Percentiles rank a stretch among this genome's conserved stretches.
Conservation (phyloP, 805 yeast genomes). For the Wickerhamomyces canadensis region DNA sequence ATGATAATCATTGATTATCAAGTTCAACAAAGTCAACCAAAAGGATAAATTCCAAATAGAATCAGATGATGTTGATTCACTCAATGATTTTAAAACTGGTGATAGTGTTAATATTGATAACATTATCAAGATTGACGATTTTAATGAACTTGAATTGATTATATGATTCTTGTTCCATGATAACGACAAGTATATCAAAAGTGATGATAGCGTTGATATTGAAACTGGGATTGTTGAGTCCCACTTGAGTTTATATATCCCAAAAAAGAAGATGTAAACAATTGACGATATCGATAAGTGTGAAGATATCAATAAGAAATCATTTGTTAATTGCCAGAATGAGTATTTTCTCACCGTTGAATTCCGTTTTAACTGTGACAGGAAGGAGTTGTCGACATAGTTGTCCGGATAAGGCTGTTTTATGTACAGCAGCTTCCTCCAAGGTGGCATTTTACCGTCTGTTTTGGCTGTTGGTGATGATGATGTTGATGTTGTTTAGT, state of each 20-base stretch:
- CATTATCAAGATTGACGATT: constrained; percentile 64
- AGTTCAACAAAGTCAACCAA: constrained; percentile 68
- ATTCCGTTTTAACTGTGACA: constrained; percentile 75
- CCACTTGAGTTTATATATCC: constrained; percentile 47
- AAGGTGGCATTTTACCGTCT: constrained; percentile 31
- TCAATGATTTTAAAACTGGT: constrained; percentile 84
- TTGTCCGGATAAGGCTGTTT: constrained; percentile 88
- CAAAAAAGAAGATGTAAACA: constrained; percentile 64
- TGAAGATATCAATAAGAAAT: constrained; percentile 60
- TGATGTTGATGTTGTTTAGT: background rate
- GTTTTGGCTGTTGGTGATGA: background rate
- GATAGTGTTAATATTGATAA: constrained; percentile 73
- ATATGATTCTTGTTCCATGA: too few species aligned
- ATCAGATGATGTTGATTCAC: constrained; percentile 86
- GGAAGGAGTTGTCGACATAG: constrained; percentile 75
- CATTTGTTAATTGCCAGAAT: constrained; percentile 58
- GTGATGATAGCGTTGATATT: constrained; percentile 28
- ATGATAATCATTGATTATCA: constrained; percentile 64
- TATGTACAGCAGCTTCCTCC: constrained; percentile 85
- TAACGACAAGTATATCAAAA: constrained; percentile 19
- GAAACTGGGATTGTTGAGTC: constrained; percentile 40
- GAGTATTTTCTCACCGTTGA: constrained; percentile 67
- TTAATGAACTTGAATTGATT: too few species aligned
- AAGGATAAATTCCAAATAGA: constrained; percentile 91
- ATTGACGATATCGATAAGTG: constrained; percentile 61